phyloP scores from a whole-genome alignment of 306 rosid genomes.

The Gastrolobium bilobum region DNA sequence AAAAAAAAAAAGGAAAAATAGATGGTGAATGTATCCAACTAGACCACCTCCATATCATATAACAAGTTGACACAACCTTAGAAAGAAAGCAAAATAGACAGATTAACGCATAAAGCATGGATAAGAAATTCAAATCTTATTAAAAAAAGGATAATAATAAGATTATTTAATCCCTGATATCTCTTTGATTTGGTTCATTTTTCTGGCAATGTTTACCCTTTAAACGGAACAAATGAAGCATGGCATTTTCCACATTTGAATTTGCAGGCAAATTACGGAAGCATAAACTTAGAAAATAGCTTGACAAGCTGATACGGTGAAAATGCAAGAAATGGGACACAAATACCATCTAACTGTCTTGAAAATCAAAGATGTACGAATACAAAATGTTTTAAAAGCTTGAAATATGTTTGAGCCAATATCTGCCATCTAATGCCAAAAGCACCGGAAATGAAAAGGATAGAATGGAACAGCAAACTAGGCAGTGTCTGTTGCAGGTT shows the following conservation, averaged over 20 bases:
- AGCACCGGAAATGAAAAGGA: slow-evolving; percentile 20
- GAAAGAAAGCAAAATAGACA: background rate
- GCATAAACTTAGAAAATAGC: background rate
- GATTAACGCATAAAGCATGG: background rate
- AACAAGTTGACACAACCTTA: background rate
- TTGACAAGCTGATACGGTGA: background rate
- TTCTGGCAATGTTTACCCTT: background rate
- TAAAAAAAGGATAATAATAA: background rate
- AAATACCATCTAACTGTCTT: slow-evolving; percentile 5
- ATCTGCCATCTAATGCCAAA: slow-evolving; percentile 14
- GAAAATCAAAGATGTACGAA: slow-evolving; percentile 28
- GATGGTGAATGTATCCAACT: background rate
- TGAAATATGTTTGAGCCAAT: slow-evolving; percentile 11
- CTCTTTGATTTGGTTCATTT: background rate
- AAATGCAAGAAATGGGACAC: background rate
- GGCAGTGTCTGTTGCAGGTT: slow-evolving; percentile 61
- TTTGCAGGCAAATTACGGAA: no score
- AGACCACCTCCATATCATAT: background rate
- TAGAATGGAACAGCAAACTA: slow-evolving; percentile 43
- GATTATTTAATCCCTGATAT: background rate
- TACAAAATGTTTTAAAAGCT: background rate
- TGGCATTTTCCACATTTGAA: background rate
- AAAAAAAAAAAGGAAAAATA: background rate
- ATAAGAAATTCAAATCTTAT: background rate
- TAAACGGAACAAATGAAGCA: background rate